Evolutionary conservation across 1,284 basidiomycete genomes (phyloP).

Genomic region (Pyrrhoderma lamaoense): DNA sequence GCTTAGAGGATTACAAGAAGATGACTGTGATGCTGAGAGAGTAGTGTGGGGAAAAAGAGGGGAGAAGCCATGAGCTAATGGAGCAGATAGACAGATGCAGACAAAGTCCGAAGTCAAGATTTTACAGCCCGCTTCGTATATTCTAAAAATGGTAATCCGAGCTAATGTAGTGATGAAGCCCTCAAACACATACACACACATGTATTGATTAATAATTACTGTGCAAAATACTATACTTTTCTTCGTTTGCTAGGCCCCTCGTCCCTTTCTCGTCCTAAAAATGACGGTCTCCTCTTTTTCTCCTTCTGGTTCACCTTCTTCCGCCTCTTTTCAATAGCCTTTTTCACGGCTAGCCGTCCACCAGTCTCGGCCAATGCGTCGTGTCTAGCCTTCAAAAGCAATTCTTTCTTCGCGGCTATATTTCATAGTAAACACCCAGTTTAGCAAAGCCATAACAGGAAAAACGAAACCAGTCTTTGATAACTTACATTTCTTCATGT

Average conservation of each 20-base stretch:
- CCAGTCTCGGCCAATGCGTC: conserved; percentile 69
- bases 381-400: conserved; percentile 68
- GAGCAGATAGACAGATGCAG: too few species aligned
- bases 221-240: background rate
- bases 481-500: conserved; percentile 66
- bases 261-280: conserved; percentile 13
- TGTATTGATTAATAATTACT: background rate
- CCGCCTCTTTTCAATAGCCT: conserved; percentile 82
- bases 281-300: conserved; percentile 73
- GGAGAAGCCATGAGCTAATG: too few species aligned
- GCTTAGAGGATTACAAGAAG: too few species aligned
- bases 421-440: background rate
- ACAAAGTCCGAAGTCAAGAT: too few species aligned
- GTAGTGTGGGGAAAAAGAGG: too few species aligned
- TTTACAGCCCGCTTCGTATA: too few species aligned
- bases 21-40: too few species aligned
- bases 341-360: conserved; percentile 76
- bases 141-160: too few species aligned
- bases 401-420: conserved; percentile 68
- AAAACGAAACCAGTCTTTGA: background rate
- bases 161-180: too few species aligned
- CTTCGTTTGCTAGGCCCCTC: conserved; percentile 15
- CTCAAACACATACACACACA: background rate
- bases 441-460: background rate
- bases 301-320: conserved; percentile 86